Evolutionary conservation across 1,284 basidiomycete genomes (phyloP).

Genomic region (Rhizopogon hawkerae): DNA sequence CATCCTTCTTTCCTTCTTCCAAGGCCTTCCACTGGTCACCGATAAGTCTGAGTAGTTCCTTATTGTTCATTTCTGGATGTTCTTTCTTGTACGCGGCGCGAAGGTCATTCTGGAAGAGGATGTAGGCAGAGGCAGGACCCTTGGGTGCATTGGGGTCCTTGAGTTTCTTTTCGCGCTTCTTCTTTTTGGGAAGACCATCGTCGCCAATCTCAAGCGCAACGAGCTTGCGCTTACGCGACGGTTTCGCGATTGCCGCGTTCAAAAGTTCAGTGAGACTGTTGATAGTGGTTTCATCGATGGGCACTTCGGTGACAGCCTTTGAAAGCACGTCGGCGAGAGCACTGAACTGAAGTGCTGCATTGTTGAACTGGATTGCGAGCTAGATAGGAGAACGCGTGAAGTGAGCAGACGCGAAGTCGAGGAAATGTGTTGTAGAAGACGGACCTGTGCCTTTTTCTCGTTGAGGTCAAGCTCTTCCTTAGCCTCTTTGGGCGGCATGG

Average conservation of each 20-base stretch:
- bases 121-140: constrained; percentile 88
- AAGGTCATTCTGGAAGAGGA: constrained; percentile 92
- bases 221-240: constrained; percentile 47
- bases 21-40: constrained; percentile 70
- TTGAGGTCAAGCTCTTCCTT: constrained; percentile 26
- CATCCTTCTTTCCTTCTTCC: constrained; percentile 64
- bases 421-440: constrained; percentile 12
- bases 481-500: constrained; percentile 21
- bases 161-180: constrained; percentile 44
- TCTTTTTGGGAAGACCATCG: constrained; percentile 36
- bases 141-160: constrained; percentile 95
- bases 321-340: constrained; percentile 49
- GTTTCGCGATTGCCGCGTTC: constrained; percentile 22
- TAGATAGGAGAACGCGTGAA: constrained; percentile 22
- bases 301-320: constrained; percentile 28
- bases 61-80: constrained; percentile 60
- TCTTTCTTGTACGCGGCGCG: constrained; percentile 63
- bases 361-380: constrained; percentile 45
- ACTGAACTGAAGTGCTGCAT: constrained; percentile 53
- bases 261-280: constrained; percentile 21
- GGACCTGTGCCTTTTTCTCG: constrained; percentile 23
- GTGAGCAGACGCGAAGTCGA: constrained; percentile 1
- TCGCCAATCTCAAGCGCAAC: constrained; percentile 33
- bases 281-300: constrained; percentile 24
- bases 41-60: constrained; percentile 68